A percentile compares a stretch with the other conserved stretches of the same genome.
Conservation (phyloP, 129 eudicot genomes). For the Ambrosia trifida region DNA sequence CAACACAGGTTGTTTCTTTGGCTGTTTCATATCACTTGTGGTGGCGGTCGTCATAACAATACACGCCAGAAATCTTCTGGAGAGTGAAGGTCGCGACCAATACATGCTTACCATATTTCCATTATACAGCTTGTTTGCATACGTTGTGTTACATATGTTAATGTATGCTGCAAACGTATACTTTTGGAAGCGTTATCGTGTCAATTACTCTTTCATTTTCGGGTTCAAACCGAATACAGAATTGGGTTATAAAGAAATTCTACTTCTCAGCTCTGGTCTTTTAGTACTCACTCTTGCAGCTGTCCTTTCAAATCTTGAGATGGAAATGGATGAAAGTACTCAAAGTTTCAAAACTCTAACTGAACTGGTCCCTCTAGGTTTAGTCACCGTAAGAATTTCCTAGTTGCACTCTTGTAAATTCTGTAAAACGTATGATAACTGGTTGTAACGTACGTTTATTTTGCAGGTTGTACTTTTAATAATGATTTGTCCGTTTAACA, state of each 20-base stretch:
- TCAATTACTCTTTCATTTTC: conserved; percentile 52
- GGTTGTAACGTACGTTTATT: background rate
- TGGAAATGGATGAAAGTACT: conserved; percentile 52
- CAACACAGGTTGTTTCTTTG: conserved; percentile 56
- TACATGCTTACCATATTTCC: conserved; percentile 74
- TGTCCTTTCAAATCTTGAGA: conserved; percentile 54
- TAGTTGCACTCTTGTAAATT: too few relatives aligned
- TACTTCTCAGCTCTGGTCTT: conserved; percentile 60
- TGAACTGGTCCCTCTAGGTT: conserved; percentile 56
- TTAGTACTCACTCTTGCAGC: conserved; percentile 60
- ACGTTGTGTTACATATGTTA: conserved; percentile 49
- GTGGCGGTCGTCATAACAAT: conserved; percentile 41
- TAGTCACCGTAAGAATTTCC: conserved; percentile 46
- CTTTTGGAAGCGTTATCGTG: conserved; percentile 52
- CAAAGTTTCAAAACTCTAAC: conserved; percentile 26
- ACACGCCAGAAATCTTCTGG: conserved; percentile 50
- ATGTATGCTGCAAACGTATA: conserved; percentile 45
- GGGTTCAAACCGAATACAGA: conserved; percentile 58
- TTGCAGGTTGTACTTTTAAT: conserved; percentile 56
- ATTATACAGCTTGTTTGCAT: conserved; percentile 62
- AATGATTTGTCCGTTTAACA: conserved; percentile 63
- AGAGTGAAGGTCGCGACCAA: conserved; percentile 37
- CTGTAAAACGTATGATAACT: background rate
- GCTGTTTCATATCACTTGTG: conserved; percentile 60
- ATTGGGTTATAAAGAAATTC: conserved; percentile 55